Evolutionary conservation across 805 yeast species (phyloP).

Genomic region (Monosporozyma aerobia): DNA sequence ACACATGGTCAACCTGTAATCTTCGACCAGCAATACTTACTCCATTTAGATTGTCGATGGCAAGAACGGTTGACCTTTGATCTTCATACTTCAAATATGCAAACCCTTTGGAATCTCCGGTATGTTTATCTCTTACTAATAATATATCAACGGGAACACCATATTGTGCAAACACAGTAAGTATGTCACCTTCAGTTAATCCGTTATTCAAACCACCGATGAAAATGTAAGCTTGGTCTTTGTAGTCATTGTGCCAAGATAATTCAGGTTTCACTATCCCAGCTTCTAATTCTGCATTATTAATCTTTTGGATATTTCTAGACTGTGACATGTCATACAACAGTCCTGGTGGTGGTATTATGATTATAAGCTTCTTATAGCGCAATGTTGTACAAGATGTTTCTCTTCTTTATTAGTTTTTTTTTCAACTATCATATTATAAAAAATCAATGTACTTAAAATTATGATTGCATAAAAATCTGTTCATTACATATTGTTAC

Average conservation of each 20-base stretch:
- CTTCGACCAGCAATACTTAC: constrained; percentile 39
- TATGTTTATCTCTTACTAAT: constrained; percentile 53
- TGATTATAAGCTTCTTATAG: background rate
- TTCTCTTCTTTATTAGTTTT: background rate
- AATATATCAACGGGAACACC: constrained; percentile 77
- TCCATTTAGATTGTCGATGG: constrained; percentile 85
- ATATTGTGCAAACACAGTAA: constrained; percentile 76
- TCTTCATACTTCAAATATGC: constrained; percentile 79
- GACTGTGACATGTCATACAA: constrained; percentile 5
- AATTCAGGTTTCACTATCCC: constrained; percentile 46
- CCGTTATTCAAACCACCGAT: constrained; percentile 64
- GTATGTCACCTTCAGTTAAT: constrained; percentile 64
- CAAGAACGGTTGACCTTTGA: constrained; percentile 68
- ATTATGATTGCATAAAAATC: background rate
- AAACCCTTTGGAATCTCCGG: constrained; percentile 65
- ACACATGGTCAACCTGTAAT: constrained; percentile 63
- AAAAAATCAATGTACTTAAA: background rate
- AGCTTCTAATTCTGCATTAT: constrained; percentile 55
- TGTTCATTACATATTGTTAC: background rate
- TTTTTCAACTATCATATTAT: background rate
- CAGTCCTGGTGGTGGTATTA: background rate
- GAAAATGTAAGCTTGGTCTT: constrained; percentile 64
- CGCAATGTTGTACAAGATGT: background rate
- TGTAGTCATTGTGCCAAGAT: constrained; percentile 86
- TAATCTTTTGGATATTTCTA: constrained; percentile 44